Evolutionary conservation across 768 basidiomycete species (phyloP).

Genomic region (Coprinopsis sp.): DNA sequence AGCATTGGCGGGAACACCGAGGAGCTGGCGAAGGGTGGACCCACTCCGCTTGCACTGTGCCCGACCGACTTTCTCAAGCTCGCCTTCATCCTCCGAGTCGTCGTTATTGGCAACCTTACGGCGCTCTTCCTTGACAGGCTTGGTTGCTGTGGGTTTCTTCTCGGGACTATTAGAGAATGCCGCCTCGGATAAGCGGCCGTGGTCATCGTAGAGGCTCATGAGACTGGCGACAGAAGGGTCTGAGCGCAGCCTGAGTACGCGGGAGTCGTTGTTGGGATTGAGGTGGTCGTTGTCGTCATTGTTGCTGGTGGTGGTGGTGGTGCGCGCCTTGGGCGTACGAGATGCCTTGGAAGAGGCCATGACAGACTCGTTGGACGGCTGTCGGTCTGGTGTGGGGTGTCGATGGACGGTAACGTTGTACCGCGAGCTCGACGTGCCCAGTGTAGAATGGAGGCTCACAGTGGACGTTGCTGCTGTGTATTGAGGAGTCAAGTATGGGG

Average conservation of each 20-base stretch:
- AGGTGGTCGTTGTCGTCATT: conserved; percentile 26
- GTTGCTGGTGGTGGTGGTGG: background rate
- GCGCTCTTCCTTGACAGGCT: background rate
- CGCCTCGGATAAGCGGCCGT: conserved; percentile 55
- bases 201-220: conserved; percentile 67
- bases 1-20: conserved; percentile 48
- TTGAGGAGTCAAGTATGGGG: conserved; percentile 16
- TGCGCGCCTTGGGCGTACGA: background rate
- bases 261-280: conserved; percentile 34
- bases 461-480: conserved; percentile 47
- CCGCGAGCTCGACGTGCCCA: conserved; percentile 42
- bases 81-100: background rate
- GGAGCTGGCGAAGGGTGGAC: conserved; percentile 69
- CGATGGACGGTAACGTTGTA: conserved; percentile 71
- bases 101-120: background rate
- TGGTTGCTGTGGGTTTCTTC: background rate
- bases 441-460: conserved; percentile 47
- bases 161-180: conserved; percentile 62
- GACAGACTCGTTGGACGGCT: no score
- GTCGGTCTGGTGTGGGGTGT: background rate
- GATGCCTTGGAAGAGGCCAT: background rate
- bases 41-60: conserved; percentile 57
- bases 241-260: conserved; percentile 56
- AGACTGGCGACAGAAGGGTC: conserved; percentile 79
- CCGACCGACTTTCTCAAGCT: conserved; percentile 34